phyloP scores from a whole-genome alignment of 1,139 yeast species.

The Yamadazyma oceani region DNA sequence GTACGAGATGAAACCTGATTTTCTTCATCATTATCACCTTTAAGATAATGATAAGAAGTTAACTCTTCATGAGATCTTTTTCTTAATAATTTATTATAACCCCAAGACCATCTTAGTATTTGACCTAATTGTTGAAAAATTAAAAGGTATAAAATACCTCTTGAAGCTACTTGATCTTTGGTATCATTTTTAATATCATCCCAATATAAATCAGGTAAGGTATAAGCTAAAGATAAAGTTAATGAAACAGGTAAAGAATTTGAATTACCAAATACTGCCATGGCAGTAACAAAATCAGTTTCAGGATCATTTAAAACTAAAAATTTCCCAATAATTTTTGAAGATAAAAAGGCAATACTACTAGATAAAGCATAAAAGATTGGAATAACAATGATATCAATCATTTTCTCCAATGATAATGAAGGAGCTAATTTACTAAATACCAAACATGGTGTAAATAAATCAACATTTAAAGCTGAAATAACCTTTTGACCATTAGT shows the following conservation, averaged over 20 bases:
- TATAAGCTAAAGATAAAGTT: slow-evolving; percentile 68
- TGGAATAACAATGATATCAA: slow-evolving; percentile 73
- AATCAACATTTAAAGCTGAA: slow-evolving; percentile 69
- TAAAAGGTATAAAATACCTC: slow-evolving; percentile 75
- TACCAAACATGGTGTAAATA: slow-evolving; percentile 83
- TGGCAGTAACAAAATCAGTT: slow-evolving; percentile 78
- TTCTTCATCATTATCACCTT: slow-evolving; percentile 12
- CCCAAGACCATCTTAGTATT: slow-evolving; percentile 88
- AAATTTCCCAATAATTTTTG: slow-evolving; percentile 47
- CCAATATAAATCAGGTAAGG: slow-evolving; percentile 75
- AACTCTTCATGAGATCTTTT: slow-evolving; percentile 47
- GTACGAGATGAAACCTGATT: background rate
- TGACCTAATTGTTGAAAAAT: slow-evolving; percentile 87
- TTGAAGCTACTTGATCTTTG: slow-evolving; percentile 70
- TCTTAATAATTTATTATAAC: slow-evolving; percentile 71
- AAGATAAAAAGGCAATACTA: slow-evolving; percentile 56
- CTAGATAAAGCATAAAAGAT: slow-evolving; percentile 68
- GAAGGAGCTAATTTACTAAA: slow-evolving; percentile 79
- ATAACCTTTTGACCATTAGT: slow-evolving; percentile 65
- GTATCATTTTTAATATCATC: slow-evolving; percentile 65
- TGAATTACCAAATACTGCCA: slow-evolving; percentile 86
- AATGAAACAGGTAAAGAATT: slow-evolving; percentile 79
- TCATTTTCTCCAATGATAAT: slow-evolving; percentile 61
- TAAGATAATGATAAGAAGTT: slow-evolving; percentile 22
- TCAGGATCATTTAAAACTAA: slow-evolving; percentile 62